Percentiles rank a stretch among this genome's conserved stretches.
Conservation (phyloP, 176 grass and related monocot species). For the Aegilops sharonensis region DNA sequence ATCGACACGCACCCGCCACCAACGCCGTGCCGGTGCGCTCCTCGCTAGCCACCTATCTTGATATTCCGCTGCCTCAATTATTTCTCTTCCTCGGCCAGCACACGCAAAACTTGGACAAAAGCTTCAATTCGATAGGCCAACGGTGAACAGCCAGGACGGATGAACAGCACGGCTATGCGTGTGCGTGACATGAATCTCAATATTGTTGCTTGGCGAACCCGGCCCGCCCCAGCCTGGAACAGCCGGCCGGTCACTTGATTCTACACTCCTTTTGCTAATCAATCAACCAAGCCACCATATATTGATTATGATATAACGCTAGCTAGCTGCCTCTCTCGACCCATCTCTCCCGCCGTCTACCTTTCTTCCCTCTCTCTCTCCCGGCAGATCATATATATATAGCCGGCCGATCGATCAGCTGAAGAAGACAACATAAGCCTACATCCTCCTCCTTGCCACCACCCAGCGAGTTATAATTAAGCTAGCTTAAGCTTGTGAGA, state of each 20-base stretch:
- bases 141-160: neutral
- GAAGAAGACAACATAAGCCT: neutral
- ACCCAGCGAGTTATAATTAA: neutral
- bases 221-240: slow-evolving; percentile 36
- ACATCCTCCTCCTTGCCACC: neutral
- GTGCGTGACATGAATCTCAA: neutral
- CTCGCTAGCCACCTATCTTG: neutral
- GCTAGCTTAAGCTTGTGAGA: neutral
- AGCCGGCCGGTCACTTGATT: neutral
- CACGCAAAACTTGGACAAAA: neutral
- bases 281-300: slow-evolving; percentile 17
- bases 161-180: neutral
- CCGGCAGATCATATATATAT: neutral
- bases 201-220: neutral
- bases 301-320: slow-evolving; percentile 2
- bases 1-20: neutral
- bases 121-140: neutral
- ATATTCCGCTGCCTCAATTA: neutral
- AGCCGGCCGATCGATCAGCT: neutral
- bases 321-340: neutral
- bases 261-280: neutral
- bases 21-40: neutral
- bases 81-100: neutral
- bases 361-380: neutral
- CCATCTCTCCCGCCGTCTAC: neutral